Percentiles rank a stretch among this genome's conserved stretches.
phyloP scores from a whole-genome alignment of 768 basidiomycete species.

The Leccinum boreale region DNA sequence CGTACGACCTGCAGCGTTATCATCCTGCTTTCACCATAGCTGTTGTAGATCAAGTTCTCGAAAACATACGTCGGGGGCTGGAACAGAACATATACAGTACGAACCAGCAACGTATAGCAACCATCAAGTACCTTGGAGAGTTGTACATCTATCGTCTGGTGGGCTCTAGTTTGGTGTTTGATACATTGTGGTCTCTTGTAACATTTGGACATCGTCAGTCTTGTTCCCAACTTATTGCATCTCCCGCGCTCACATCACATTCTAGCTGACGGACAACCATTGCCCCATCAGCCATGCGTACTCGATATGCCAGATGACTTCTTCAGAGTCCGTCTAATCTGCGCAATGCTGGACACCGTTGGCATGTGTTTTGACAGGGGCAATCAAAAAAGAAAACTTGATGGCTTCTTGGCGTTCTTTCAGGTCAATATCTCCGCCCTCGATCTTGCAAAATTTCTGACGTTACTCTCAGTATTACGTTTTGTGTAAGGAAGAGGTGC shows the following conservation, averaged over 20 bases:
- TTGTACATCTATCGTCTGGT: constrained; percentile 94
- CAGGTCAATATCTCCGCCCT: constrained; percentile 53
- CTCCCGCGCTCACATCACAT: constrained; percentile 11
- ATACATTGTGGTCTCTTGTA: constrained; percentile 89
- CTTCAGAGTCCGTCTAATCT: constrained; percentile 90
- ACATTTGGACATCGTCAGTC: constrained; percentile 94
- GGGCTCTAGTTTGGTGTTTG: constrained; percentile 87
- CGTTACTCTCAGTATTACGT: constrained; percentile 62
- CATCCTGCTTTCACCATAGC: constrained; percentile 84
- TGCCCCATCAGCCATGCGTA: constrained; percentile 68
- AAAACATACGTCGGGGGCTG: constrained; percentile 85
- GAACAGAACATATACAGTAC: constrained; percentile 94
- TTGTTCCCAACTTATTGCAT: background rate
- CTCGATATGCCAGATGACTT: constrained; percentile 95
- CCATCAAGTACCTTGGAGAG: constrained; percentile 94
- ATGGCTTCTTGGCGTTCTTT: constrained; percentile 90
- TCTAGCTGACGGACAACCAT: constrained; percentile 83
- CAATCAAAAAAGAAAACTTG: constrained; percentile 87
- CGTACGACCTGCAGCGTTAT: constrained; percentile 92
- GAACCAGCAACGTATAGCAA: constrained; percentile 89
- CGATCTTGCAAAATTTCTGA: constrained; percentile 2
- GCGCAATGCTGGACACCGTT: constrained; percentile 90
- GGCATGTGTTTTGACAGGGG: constrained; percentile 98
- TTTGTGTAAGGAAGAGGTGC: constrained; percentile 82
- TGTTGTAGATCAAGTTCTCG: constrained; percentile 92